These are phyloP conservation scores for Beauveria bassiana DNA, from an alignment of 2,329 filamentous ascomycete species.

Conservation along the genomic window DNA sequence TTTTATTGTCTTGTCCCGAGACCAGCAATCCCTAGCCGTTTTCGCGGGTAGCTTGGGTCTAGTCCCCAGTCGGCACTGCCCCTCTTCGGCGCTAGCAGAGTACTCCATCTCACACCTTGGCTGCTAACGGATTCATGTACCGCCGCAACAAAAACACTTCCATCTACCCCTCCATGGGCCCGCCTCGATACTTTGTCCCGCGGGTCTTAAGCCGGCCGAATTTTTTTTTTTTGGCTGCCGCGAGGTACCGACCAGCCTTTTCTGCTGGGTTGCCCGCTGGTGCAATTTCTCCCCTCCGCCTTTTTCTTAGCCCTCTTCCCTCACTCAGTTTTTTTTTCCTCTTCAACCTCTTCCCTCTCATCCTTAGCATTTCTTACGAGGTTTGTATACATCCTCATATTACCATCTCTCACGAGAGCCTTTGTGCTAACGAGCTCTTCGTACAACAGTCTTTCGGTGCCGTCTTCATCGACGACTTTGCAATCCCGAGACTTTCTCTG, in stretches of 20 bases:
- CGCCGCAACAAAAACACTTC: not conserved
- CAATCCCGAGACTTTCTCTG: slow-evolving; percentile 9
- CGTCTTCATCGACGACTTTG: slow-evolving; percentile 1
- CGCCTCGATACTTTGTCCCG: not conserved
- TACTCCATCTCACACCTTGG: not conserved
- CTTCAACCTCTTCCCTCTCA: slow-evolving; percentile 1
- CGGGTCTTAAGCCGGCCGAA: slow-evolving; percentile 1
- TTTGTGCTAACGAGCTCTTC: slow-evolving; percentile 7
- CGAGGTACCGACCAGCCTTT: slow-evolving; percentile 8
- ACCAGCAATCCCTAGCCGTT: not conserved
- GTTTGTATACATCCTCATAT: not conserved
- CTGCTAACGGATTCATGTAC: not conserved
- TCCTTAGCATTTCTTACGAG: not conserved
- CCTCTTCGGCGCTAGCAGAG: not conserved
- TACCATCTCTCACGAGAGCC: not conserved
- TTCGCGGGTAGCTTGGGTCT: not conserved
- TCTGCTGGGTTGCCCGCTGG: not conserved
- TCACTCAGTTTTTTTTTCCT: slow-evolving; percentile 1
- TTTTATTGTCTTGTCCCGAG: not conserved
- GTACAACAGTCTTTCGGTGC: slow-evolving; percentile 3
- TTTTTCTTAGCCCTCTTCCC: slow-evolving; percentile 9
- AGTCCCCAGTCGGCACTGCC: not conserved
- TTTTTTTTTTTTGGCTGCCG: slow-evolving; percentile 4
- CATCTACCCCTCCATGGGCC: slow-evolving; percentile 7
- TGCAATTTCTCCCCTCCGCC: slow-evolving; percentile 4